phyloP scores from a whole-genome alignment of 2,329 filamentous ascomycete species.

The Nothomitra cinnamomea region DNA sequence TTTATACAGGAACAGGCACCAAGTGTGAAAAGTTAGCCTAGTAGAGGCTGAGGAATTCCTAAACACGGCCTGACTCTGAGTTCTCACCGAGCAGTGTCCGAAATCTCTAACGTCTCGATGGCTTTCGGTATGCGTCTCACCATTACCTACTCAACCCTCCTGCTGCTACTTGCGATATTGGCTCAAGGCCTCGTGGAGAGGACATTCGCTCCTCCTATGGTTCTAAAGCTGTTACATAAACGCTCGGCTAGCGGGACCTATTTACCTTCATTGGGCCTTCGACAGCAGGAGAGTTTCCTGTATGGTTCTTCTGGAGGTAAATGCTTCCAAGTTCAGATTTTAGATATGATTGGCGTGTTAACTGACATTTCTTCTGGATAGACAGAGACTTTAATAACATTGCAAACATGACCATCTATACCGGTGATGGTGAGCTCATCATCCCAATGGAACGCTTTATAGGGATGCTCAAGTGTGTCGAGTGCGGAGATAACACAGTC shows the following conservation, averaged over 20 bases:
- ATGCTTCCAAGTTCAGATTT: background rate
- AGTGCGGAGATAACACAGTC: constrained; percentile 11
- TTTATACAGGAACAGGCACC: background rate
- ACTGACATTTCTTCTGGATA: background rate
- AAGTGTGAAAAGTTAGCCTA: background rate
- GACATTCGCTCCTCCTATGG: background rate
- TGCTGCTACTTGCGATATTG: background rate
- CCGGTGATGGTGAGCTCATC: constrained; percentile 5
- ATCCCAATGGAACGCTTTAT: constrained; percentile 14
- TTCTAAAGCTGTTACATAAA: background rate
- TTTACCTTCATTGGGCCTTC: background rate
- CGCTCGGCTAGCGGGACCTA: background rate
- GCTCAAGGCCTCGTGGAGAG: background rate
- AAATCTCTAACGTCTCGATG: background rate
- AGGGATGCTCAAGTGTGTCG: constrained; percentile 11
- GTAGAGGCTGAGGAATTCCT: background rate
- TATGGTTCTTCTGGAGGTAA: background rate
- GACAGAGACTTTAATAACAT: background rate
- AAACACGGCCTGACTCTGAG: background rate
- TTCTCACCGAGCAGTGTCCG: background rate
- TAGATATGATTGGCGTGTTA: background rate
- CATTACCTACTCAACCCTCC: background rate
- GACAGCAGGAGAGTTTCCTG: background rate
- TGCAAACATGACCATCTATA: constrained; percentile 2
- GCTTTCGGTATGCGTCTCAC: background rate